Conservation (phyloP, 2,329 filamentous ascomycete species). For the Lasiodiplodia hormozganensis region DNA sequence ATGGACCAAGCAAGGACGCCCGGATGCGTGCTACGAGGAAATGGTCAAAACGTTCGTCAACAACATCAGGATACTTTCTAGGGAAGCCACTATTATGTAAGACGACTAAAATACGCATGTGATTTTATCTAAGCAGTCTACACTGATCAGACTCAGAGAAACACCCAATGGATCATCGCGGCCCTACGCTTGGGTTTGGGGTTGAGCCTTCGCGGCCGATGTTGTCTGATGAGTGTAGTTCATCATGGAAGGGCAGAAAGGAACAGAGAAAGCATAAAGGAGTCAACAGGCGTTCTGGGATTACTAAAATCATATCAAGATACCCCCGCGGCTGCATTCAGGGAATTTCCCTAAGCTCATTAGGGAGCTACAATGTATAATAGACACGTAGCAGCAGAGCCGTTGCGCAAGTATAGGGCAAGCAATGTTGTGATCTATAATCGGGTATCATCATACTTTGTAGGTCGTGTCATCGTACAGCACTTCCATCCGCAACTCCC, state of each 20-base stretch:
- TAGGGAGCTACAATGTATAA: slow-evolving; percentile 20
- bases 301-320: slow-evolving; percentile 27
- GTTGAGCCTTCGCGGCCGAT: neutral
- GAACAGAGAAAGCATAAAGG: neutral
- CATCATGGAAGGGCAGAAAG: neutral
- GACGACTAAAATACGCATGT: neutral
- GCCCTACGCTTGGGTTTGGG: neutral
- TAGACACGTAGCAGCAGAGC: slow-evolving; percentile 2
- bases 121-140: neutral
- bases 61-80: slow-evolving; percentile 67
- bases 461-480: neutral
- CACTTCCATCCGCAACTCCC: neutral
- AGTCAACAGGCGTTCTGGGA: slow-evolving; percentile 20
- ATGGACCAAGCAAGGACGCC: slow-evolving; percentile 60
- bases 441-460: neutral
- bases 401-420: neutral
- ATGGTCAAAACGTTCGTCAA: slow-evolving; percentile 77
- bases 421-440: neutral
- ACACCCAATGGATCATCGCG: neutral
- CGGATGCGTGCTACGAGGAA: slow-evolving; percentile 62
- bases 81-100: slow-evolving; percentile 25
- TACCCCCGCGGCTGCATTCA: slow-evolving; percentile 28
- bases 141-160: neutral
- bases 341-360: slow-evolving; percentile 1
- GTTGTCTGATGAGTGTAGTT: neutral